Base-by-base conservation (phyloP, 768 basidiomycete genomes). In the Rhizopogon vulgaris region DNA sequence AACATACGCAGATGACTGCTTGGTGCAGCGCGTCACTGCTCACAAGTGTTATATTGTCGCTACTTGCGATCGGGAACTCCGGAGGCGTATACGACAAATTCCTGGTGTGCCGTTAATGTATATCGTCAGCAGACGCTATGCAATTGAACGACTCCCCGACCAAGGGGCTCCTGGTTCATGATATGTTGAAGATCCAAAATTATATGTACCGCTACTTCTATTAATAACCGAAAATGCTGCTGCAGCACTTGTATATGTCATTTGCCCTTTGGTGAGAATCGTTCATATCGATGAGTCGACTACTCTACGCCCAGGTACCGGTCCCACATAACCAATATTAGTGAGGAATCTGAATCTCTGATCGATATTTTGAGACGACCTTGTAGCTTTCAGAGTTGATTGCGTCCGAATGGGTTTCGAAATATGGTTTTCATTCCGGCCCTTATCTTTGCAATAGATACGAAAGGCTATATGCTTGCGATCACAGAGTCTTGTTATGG, bases 1-100 rank as follows among this genome's bases (percentile, higher is more conserved):
- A 18, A 96, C 94, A n/a, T 99, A 99, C 63, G 96, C 96, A 17
- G 96, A 99, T 66, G 96, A 99, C 74, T 99, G 96, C 66, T 80
- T 99, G 18, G 90, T 99, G 15, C 91, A 98, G 65, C 87, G 96
- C 30, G 93, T 97, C 9, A 91, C 90, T 3, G 82, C 94, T 7
- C 92, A 94, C 72, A 90, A 91, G 65, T 97, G 94, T 69, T 98
- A 90, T 69, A 85, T 99, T 57, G 94, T 99, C 39, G 96, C 96
- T 4, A 97, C 96, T 22, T 98, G 95, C 63, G 96, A 99, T 78
- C 78, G 94, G 53, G 94, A 97, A 63, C 80, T 99, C 28, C 82
- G 96, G 28, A 76, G 93, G 42, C 79, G 96, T 49, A 87, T 99
- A 71, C 82, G 96, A 38, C 93, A 96, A 69, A 79, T 93, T 37